Base-by-base conservation (phyloP, 768 basidiomycete species). In the Suillus paluster region DNA sequence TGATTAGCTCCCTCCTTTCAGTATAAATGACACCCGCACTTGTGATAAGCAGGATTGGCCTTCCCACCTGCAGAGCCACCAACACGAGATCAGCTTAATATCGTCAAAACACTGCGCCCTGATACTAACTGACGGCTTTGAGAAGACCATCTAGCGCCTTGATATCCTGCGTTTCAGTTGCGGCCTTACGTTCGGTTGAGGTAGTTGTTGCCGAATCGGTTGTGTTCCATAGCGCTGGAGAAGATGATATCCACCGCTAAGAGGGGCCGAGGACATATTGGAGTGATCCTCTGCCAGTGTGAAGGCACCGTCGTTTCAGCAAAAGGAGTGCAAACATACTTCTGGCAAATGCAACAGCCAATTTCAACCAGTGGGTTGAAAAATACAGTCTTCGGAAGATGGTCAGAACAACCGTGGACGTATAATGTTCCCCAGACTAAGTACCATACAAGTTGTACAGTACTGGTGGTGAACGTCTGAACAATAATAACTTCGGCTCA, bases 351-450 rank as follows among this genome's bases (percentile, higher is more conserved):
- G 57, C 8, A 52, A 44, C n/a, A 19, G n/a, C 3, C 39, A 15
- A 2, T 41, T 17, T 38, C 34, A 14, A 54, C 34, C 9, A 48
- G 25, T 27, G 15, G 46, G 8, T n/a, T 30, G 19, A 19, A 23
- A 9, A n/a, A 53, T 34, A 23, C 34, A 7, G 21, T 36, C 52
- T 36, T 54, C 17, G 23, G 38, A 55, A 9, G 2, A n/a, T n/a
- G n/a, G 53, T 55, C 17, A 38, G 53, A 55, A 55, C 2, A 30
- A 21, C 36, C n/a, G 34, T 49, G 15, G 11, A 83, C 71, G 63
- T 86, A 88, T 4, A 84, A 79, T 0, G 89, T 79, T 0, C 87
- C 87, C 87, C 88, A 90, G 63, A 88, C 90, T 21, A 84, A 86
- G 66, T 87, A 90, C 30, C 30, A 6, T 86, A 84, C 4, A n/a